Base-by-base conservation (phyloP, 352 stramenopile species). In the Hyaloperonospora brassicae region DNA sequence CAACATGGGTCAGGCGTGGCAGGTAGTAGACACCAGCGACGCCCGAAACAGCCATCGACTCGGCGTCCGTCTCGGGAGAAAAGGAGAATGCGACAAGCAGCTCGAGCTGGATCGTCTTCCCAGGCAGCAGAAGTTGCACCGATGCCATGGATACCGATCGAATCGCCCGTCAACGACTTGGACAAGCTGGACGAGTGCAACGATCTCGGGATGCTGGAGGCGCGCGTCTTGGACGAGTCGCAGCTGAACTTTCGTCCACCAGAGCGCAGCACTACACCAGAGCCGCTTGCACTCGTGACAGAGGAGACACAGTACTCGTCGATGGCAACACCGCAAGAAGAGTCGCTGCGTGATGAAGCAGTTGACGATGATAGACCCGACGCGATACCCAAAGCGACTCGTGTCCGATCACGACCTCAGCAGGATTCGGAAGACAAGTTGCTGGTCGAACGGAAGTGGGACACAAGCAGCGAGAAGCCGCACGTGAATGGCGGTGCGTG, bases 181-280 rank as follows among this genome's bases (percentile, higher is more conserved):
- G 73, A 84, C 14, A 71, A 86, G 4, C 38, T 47, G 21, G 64
- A 75, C 6, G 38, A 59, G 38, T 56, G 65, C 5, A 56, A 73
- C 22, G 68, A 87, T 24, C 56, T 84, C 21, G 63, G 83, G 40
- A 36, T 84, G 17, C 50, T 89, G 22, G 73, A 86, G 24, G 42
- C 57, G 7, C 78, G 57, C 22, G 68, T 70, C 24, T 12, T 74
- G 21, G 74, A 86, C 21, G 68, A 86, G 23, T 73, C 70, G 0
- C 73, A 74, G 14, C 47, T 82, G 12, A 73, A 71, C 39, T 57
- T 88, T 41, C 69, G 76, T 5, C 57, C 68, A 12, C 79, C 77
- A 7, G 77, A 84, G 53, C 70, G 79, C 35, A 90, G 73, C 50
- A 70, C 46, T 25, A 85, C 76, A 4, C 74, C 70, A 13, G 74